Conservation (phyloP, 202 grass and related monocot species). For the Hordeum pubiflorum region DNA sequence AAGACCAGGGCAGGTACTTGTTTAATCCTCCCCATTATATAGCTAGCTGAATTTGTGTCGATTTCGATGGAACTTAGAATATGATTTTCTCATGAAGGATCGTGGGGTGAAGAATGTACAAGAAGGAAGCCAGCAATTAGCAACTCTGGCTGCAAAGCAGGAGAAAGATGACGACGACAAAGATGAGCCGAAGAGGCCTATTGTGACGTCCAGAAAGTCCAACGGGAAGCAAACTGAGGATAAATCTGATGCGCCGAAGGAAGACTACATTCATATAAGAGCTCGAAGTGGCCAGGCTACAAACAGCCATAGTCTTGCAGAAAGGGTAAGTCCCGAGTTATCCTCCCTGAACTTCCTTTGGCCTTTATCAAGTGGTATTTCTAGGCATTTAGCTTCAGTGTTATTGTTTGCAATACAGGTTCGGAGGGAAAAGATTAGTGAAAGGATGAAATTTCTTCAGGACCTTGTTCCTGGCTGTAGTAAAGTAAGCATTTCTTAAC, state of each 20-base stretch:
- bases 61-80: conserved; percentile 18
- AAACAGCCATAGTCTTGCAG: conserved; percentile 74
- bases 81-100: conserved; percentile 32
- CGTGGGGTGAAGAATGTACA: conserved; percentile 32
- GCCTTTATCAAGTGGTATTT: not conserved
- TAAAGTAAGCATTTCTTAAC: conserved; percentile 38
- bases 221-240: conserved; percentile 37
- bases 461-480: conserved; percentile 84
- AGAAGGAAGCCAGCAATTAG: not conserved
- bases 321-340: conserved; percentile 39
- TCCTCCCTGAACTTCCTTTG: not conserved
- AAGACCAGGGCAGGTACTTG: conserved; percentile 40
- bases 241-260: conserved; percentile 25
- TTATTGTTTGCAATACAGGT: conserved; percentile 39
- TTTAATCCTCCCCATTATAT: not conserved
- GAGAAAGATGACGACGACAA: conserved; percentile 19
- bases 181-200: conserved; percentile 26
- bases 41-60: not conserved
- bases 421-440: conserved; percentile 75
- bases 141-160: conserved; percentile 9
- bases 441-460: conserved; percentile 84
- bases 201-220: not conserved
- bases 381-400: not conserved
- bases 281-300: conserved; percentile 70
- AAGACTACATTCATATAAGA: conserved; percentile 65